Base-by-base conservation (phyloP, 768 basidiomycete genomes). In the Lyophyllum shimeji region DNA sequence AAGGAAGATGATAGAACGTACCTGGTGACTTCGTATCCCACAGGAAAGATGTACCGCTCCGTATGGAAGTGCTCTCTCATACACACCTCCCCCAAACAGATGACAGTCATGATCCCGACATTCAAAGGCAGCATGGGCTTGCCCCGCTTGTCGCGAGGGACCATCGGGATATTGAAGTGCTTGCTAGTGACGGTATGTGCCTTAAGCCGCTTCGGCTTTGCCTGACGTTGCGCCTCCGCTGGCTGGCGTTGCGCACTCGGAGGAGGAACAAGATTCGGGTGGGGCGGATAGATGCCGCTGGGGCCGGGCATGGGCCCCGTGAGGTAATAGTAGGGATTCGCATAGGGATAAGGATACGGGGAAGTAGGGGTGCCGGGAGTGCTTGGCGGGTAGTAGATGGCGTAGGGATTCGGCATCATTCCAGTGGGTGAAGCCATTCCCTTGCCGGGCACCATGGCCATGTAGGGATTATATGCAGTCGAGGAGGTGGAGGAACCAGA, bases 61-160 rank as follows among this genome's bases (percentile, higher is more conserved):
- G 91, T 92, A 67, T 91, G 89, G 65, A 92, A 93, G 66, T 92
- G 88, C 60, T 92, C 89, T 27, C 88, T 78, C 84, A 86, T 83
- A 65, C 88, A 90, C 7, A 93, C 84, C 50, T 84, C 82, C 2
- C 92, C 92, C 0, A 94, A 75, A 57, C 65, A 83, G 54, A 86
- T 77, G 23, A 94, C 85, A 1, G 88, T 90, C 89, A 93, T 92
- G 67, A 93, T 93, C 29, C 92, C 92, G 17, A 93, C 89, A 63
- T 85, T 89, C 29, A 93, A 72, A 0, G 92, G 92, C 5, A 94
- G 71, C 70, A 88, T 79, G 0, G 90, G 90, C 44, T 81, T 81
- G 3, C 84, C 83, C 42, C 76, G 76, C 66, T 82, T 86, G 63
- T 92, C 89, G 7, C 91, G 80, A 1, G 89, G 89, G 1, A 94